Evolutionary conservation across 2,329 filamentous ascomycete species (phyloP), one percentile per base, ranked within the genome.

Genomic region (Diaporthe caulivora): DNA sequence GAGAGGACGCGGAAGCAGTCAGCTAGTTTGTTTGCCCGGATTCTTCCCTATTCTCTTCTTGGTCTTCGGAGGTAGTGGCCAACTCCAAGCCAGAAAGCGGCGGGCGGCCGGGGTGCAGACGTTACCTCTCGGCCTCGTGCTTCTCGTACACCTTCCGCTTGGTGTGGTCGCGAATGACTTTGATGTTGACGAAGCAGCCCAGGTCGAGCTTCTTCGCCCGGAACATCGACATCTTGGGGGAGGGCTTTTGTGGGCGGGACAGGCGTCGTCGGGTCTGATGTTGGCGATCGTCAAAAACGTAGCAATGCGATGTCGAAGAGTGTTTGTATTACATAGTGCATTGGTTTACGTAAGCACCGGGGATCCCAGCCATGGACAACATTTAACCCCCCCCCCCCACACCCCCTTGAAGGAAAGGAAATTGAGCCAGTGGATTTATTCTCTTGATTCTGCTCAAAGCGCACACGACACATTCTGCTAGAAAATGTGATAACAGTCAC

Each of bases 111-210:
- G 47, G 11, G 37, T 6, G 24, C n/a, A 1, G 15, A 29, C 83
- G 76, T 87, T 87, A 97, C 95, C 96, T 93, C 85, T 98, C 93
- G 6, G 95, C 91, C 86, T 99, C 97, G 81, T 93, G 87, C 82
- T 95, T 88, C 81, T 93, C 93, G 80, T 95, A 98, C 74, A 95
- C 94, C 86, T 97, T 96, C 80, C 97, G 93, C 90, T 98, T 99
- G 71, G 95, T 95, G 86, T 98, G 95, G 84, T 99, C 97, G 79
- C 97, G 94, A 82, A 99, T 93, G 77, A 94, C 90, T 78, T 93
- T 92, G 82, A 93, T 91, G 81, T 98, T 98, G 85, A 97, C 84
- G 81, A 94, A 98, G 82, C 94, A 94, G 82, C 93, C 92, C 78
- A 98, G 86, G 79, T 98, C 95, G 78, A 98, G 92, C 87, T 92